These are phyloP conservation scores for Mesembryanthemum crystallinum DNA, from an alignment of 148 eudicot genomes.

Conservation along the genomic window DNA sequence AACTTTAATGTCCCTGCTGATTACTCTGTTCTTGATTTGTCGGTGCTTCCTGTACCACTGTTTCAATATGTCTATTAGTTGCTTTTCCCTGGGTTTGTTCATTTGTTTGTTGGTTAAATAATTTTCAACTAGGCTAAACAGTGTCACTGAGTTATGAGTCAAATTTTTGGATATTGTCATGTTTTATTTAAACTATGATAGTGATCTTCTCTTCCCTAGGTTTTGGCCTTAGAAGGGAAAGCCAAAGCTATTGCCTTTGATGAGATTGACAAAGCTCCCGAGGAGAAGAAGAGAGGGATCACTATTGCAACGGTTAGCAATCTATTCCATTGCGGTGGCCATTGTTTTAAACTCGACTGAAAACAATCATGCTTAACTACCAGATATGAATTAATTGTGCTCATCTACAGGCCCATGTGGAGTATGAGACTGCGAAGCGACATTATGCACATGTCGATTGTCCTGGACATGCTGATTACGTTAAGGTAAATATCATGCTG, in stretches of 20 bases:
- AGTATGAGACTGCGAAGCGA: conserved; percentile 90
- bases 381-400: not conserved
- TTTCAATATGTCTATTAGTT: not conserved
- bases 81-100: not conserved
- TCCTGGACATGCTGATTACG: conserved; percentile 97
- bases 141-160: not conserved
- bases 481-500: conserved; percentile 52
- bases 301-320: conserved; percentile 78
- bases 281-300: conserved; percentile 94
- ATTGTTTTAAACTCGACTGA: not conserved
- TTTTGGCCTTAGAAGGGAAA: conserved; percentile 79
- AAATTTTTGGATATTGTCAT: not conserved
- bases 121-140: not conserved
- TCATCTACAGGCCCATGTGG: conserved; percentile 83
- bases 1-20: not conserved
- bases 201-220: conserved; percentile 36
- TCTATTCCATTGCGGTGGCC: not conserved
- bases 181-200: not conserved
- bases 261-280: conserved; percentile 97
- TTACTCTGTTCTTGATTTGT: not conserved
- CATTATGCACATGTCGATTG: conserved; percentile 97
- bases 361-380: not conserved
- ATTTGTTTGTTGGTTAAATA: not conserved
- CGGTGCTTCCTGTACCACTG: not conserved
- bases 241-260: conserved; percentile 95